These are phyloP conservation scores for Annulohypoxylon stygium DNA, from an alignment of 495 filamentous ascomycete species.

Conservation along the genomic window DNA sequence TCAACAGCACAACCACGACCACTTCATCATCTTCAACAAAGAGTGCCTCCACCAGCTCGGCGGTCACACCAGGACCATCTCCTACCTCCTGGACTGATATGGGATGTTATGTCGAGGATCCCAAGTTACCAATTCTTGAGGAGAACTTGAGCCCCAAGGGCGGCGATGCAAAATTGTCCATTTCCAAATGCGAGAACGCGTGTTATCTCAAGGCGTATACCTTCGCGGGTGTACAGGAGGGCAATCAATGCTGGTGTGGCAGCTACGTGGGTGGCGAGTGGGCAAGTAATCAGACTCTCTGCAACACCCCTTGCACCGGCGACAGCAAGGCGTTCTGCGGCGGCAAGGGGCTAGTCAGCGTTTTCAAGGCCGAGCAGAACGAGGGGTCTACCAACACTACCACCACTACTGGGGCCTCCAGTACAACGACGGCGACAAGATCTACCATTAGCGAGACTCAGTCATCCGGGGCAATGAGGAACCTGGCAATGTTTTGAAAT, in stretches of 20 bases:
- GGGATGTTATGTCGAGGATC: background rate
- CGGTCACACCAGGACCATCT: background rate
- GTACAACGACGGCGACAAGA: background rate
- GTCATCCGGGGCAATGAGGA: slow-evolving; percentile 3
- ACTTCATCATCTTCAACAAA: slow-evolving; percentile 8
- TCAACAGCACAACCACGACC: slow-evolving; percentile 4
- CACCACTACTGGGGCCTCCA: background rate
- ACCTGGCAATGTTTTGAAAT: slow-evolving; percentile 4
- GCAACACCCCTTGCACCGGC: slow-evolving; percentile 4
- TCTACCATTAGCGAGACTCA: slow-evolving; percentile 8
- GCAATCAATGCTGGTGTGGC: slow-evolving; percentile 7
- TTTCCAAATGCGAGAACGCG: slow-evolving; percentile 5
- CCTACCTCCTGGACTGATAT: slow-evolving; percentile 9
- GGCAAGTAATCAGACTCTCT: slow-evolving; percentile 9
- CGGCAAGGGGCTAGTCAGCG: slow-evolving; percentile 7
- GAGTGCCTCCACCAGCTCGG: background rate
- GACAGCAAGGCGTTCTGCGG: slow-evolving; percentile 9
- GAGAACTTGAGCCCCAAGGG: slow-evolving; percentile 6
- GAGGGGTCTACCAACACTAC: background rate
- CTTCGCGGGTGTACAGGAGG: slow-evolving; percentile 4
- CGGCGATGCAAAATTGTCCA: background rate
- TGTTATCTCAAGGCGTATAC: slow-evolving; percentile 10
- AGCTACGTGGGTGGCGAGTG: slow-evolving; percentile 10
- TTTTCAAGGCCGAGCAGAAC: slow-evolving; percentile 7
- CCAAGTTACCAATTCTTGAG: slow-evolving; percentile 1